These are phyloP conservation scores for Phaeosphaeriaceae sp. DNA, from an alignment of 2,329 filamentous ascomycete genomes.

Conservation along the genomic window DNA sequence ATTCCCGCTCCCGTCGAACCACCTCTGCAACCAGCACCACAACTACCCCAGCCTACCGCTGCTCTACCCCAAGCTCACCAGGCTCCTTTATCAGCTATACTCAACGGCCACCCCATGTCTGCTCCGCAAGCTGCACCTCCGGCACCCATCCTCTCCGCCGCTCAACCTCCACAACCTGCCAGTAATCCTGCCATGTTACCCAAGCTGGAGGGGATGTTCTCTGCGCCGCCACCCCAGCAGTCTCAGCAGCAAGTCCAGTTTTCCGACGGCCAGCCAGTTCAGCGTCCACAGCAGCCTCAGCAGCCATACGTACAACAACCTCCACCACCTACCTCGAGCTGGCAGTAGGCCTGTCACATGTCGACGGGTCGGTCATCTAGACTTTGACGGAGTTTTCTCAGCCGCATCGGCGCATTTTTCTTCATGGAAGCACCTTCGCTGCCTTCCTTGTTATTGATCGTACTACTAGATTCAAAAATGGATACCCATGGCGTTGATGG, in stretches of 20 bases:
- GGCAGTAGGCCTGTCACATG: conserved; percentile 23
- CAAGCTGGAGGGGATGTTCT: conserved; percentile 22
- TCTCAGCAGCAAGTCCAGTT: not conserved
- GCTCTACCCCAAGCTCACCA: not conserved
- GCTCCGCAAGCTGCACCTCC: conserved; percentile 5
- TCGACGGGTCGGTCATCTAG: not conserved
- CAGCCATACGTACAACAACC: not conserved
- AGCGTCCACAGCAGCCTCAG: not conserved
- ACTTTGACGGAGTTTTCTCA: not conserved
- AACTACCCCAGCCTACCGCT: not conserved
- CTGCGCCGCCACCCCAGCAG: conserved; percentile 17
- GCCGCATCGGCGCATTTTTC: not conserved
- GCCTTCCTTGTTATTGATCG: not conserved
- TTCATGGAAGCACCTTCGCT: not conserved
- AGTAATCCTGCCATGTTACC: conserved; percentile 2
- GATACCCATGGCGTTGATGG: conserved; percentile 3
- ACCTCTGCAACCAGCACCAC: conserved; percentile 5
- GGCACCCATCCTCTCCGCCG: conserved; percentile 7
- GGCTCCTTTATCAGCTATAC: not conserved
- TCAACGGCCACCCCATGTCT: conserved; percentile 14
- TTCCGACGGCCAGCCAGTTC: not conserved
- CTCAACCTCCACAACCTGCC: not conserved
- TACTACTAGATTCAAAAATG: not conserved
- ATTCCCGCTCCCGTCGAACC: conserved; percentile 4
- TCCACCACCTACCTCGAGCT: conserved; percentile 15